Conservation (phyloP, 1,139 yeast species). For the Candida tropicalis region DNA sequence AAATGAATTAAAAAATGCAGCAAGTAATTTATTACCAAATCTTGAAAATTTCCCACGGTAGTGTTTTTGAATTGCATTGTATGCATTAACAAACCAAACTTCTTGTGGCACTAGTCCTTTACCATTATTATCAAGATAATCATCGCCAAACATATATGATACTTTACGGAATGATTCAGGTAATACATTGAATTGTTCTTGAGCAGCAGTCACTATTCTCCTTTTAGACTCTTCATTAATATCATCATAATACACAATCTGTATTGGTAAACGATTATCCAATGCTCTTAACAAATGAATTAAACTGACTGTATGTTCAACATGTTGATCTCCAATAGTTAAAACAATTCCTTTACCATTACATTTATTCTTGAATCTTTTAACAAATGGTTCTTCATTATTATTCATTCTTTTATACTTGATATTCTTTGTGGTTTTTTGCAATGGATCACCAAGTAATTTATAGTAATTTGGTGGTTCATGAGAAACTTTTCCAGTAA, state of each 20-base stretch:
- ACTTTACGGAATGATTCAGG: constrained; percentile 27
- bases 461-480: constrained; percentile 41
- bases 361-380: constrained; percentile 22
- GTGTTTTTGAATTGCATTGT: constrained; percentile 28
- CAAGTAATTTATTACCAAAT: constrained; percentile 53
- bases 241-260: constrained; percentile 31
- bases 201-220: constrained; percentile 28
- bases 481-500: constrained; percentile 42
- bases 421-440: constrained; percentile 14
- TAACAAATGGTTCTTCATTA: constrained; percentile 26
- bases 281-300: constrained; percentile 33
- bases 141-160: constrained; percentile 24
- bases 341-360: constrained; percentile 43
- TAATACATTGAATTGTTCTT: constrained; percentile 24
- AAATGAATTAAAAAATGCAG: constrained; percentile 52
- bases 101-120: constrained; percentile 42
- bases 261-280: constrained; percentile 37
- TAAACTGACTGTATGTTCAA: constrained; percentile 29
- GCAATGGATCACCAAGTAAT: constrained; percentile 17
- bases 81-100: constrained; percentile 47
- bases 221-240: constrained; percentile 26
- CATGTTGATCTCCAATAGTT: constrained; percentile 35
- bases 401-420: constrained; percentile 10
- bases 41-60: constrained; percentile 33
- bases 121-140: constrained; percentile 23